These are phyloP conservation scores for Orbilia ellipsospora DNA, from an alignment of 2,329 filamentous ascomycete species.

Conservation along the genomic window DNA sequence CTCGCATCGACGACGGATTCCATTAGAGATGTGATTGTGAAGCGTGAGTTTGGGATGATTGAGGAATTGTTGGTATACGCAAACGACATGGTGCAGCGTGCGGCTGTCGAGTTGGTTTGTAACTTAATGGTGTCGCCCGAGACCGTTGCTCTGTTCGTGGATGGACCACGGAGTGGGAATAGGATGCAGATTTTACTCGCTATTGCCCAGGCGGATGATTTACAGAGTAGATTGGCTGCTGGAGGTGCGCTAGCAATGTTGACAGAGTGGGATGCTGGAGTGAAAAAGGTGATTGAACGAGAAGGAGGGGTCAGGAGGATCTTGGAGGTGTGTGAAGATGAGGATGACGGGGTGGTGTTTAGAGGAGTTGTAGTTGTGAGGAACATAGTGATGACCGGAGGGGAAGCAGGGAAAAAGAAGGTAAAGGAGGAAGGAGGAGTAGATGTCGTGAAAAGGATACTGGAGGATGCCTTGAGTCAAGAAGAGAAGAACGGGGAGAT, in stretches of 20 bases:
- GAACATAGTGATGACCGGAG: conserved; percentile 78
- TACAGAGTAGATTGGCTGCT: conserved; percentile 81
- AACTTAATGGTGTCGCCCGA: conserved; percentile 81
- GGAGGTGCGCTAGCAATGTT: conserved; percentile 89
- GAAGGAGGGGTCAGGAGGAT: conserved; percentile 80
- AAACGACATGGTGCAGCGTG: conserved; percentile 81
- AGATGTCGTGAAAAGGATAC: conserved; percentile 26
- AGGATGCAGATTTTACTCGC: conserved; percentile 86
- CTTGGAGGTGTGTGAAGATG: conserved; percentile 81
- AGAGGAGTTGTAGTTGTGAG: conserved; percentile 79
- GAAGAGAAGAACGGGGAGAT: conserved; percentile 31
- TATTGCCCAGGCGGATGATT: conserved; percentile 85
- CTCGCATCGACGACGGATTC: conserved; percentile 74
- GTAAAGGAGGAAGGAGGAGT: conserved; percentile 71
- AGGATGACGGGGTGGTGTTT: conserved; percentile 65
- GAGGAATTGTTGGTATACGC: conserved; percentile 85
- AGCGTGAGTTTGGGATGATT: conserved; percentile 77
- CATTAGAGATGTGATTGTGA: conserved; percentile 74
- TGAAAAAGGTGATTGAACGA: conserved; percentile 75
- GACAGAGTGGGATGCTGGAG: conserved; percentile 79
- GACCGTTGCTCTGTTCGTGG: conserved; percentile 76
- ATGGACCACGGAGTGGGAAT: conserved; percentile 68
- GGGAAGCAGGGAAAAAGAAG: conserved; percentile 70
- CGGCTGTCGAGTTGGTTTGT: conserved; percentile 87
- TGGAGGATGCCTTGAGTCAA: conserved; percentile 19